Evolutionary conservation across 768 basidiomycete species (phyloP).

Genomic region (Suillus paluster): DNA sequence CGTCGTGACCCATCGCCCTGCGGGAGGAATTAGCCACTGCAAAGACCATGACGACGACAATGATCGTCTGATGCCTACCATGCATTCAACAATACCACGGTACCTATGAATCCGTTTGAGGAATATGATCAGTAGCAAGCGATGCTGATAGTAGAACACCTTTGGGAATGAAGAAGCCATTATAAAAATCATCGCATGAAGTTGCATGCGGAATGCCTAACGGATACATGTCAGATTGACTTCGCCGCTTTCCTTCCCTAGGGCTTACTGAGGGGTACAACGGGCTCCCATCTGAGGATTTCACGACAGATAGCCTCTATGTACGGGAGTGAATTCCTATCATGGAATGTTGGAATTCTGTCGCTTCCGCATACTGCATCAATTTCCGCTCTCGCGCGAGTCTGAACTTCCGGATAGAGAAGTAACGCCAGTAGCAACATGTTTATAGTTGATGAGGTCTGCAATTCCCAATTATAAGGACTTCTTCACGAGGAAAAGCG

Average conservation of each 20-base stretch:
- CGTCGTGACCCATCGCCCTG: background rate
- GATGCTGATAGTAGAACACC: background rate
- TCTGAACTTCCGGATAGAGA: constrained; percentile 13
- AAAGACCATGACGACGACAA: too few species aligned
- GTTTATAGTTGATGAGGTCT: background rate
- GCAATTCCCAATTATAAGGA: background rate
- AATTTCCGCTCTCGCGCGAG: constrained; percentile 17
- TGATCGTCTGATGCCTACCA: too few species aligned
- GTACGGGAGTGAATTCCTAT: background rate
- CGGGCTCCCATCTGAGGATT: background rate
- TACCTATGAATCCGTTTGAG: background rate
- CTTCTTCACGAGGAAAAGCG: too few species aligned
- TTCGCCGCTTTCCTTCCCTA: too few species aligned
- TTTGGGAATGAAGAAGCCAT: too few species aligned
- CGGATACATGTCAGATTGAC: too few species aligned
- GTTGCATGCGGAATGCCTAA: background rate
- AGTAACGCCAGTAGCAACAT: constrained; percentile 10
- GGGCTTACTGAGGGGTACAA: background rate
- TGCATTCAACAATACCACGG: too few species aligned
- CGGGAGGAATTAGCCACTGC: background rate
- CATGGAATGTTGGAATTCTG: background rate
- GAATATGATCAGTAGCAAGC: background rate
- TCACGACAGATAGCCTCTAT: constrained; percentile 5
- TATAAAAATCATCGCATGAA: background rate
- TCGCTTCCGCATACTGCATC: constrained; percentile 10